phyloP scores from a whole-genome alignment of 306 rosid genomes.

The Potentilla sterilis region DNA sequence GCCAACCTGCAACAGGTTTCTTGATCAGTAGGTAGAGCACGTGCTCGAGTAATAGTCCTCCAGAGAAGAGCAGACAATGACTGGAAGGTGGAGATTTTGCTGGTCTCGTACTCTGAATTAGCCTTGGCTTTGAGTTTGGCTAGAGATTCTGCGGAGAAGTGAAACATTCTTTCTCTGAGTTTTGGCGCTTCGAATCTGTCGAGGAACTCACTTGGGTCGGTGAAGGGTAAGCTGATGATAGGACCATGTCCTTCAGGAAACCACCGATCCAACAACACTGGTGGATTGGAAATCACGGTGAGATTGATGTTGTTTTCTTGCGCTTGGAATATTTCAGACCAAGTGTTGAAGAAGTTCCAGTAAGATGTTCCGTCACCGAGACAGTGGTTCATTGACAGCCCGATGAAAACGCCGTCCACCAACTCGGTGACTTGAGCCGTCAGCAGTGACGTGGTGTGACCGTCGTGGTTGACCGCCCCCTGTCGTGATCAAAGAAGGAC shows the following conservation, averaged over 20 bases:
- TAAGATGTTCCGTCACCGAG: slow-evolving; percentile 54
- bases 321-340: slow-evolving; percentile 56
- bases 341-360: slow-evolving; percentile 60
- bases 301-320: neutral
- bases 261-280: slow-evolving; percentile 42
- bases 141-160: slow-evolving; percentile 44
- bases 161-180: slow-evolving; percentile 56
- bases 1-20: slow-evolving; percentile 38
- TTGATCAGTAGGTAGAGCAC: neutral
- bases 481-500: slow-evolving; percentile 54
- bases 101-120: slow-evolving; percentile 33
- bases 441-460: slow-evolving; percentile 48
- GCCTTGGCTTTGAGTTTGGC: slow-evolving; percentile 59
- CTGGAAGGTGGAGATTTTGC: slow-evolving; percentile 48
- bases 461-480: slow-evolving; percentile 57
- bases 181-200: slow-evolving; percentile 33
- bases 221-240: slow-evolving; percentile 43
- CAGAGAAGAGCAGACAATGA: slow-evolving; percentile 56
- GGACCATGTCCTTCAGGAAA: slow-evolving; percentile 45
- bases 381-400: slow-evolving; percentile 54
- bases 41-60: slow-evolving; percentile 50
- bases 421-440: slow-evolving; percentile 56
- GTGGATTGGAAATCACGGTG: slow-evolving; percentile 24
- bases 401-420: slow-evolving; percentile 60
- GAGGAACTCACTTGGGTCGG: slow-evolving; percentile 40